phyloP scores from a whole-genome alignment of 148 eudicot species.

The Mesembryanthemum crystallinum region DNA sequence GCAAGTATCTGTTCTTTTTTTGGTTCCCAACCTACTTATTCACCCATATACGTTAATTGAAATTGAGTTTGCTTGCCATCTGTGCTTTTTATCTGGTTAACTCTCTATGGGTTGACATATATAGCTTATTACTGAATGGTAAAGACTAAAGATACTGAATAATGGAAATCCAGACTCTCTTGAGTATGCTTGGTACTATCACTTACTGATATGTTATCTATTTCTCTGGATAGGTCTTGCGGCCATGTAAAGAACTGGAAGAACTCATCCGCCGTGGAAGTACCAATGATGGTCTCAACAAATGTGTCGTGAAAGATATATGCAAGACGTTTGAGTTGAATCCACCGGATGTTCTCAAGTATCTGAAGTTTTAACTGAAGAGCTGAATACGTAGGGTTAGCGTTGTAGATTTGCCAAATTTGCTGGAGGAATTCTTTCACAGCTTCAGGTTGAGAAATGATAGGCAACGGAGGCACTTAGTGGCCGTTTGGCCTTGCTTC shows the following conservation, averaged over 20 bases:
- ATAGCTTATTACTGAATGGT: too few relatives aligned
- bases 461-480: background rate
- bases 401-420: background rate
- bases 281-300: conserved; percentile 49
- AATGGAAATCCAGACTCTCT: too few relatives aligned
- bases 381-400: background rate
- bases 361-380: conserved; percentile 31
- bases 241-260: conserved; percentile 72
- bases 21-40: background rate
- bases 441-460: conserved; percentile 6
- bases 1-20: background rate
- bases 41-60: background rate
- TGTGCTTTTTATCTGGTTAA: background rate
- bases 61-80: background rate
- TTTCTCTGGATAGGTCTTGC: conserved; percentile 45
- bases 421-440: background rate
- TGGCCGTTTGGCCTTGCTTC: too few relatives aligned
- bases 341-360: conserved; percentile 61
- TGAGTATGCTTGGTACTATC: background rate
- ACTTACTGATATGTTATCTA: background rate
- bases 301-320: conserved; percentile 44
- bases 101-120: too few relatives aligned
- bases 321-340: conserved; percentile 68
- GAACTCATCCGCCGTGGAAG: conserved; percentile 42
- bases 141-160: too few relatives aligned